phyloP scores from a whole-genome alignment of 176 grass and related monocot genomes.

The Olyra latifolia region DNA sequence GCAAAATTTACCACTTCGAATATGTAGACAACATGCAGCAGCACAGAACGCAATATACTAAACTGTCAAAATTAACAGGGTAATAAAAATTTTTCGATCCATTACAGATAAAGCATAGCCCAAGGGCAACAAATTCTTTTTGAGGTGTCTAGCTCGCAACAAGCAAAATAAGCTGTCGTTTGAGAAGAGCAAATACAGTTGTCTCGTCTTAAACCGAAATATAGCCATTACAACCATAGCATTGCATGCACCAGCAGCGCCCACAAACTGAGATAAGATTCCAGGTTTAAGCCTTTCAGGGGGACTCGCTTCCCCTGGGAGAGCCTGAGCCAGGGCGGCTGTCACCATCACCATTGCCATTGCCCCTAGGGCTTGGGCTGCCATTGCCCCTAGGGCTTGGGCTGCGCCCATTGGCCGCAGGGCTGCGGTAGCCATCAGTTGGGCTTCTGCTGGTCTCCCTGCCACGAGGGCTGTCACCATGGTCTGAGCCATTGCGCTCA shows the following conservation, averaged over 20 bases:
- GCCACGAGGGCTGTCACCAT: slow-evolving; percentile 48
- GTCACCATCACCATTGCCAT: not conserved
- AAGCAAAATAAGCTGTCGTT: not conserved
- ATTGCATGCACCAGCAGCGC: not conserved
- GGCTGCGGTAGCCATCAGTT: slow-evolving; percentile 56
- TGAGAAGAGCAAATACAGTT: not conserved
- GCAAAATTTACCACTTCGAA: not conserved
- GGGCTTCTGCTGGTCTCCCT: slow-evolving; percentile 60
- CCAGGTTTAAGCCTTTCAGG: slow-evolving; percentile 14
- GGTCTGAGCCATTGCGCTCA: slow-evolving; percentile 46
- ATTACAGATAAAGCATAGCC: slow-evolving; percentile 4
- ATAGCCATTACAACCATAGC: not conserved
- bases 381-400: slow-evolving; percentile 29
- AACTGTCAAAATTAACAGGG: not conserved
- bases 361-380: not conserved
- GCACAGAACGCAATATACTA: not conserved
- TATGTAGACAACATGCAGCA: no score
- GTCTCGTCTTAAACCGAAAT: slow-evolving; percentile 5
- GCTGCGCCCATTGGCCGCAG: slow-evolving; percentile 48
- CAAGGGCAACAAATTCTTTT: not conserved
- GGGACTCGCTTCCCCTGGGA: slow-evolving; percentile 15
- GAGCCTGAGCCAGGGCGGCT: slow-evolving; percentile 2
- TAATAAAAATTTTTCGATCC: not conserved
- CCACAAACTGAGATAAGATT: not conserved
- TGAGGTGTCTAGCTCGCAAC: not conserved